A percentile compares a stretch with the other conserved stretches of the same genome.
These are phyloP conservation scores for Epichloe glyceriae DNA, from an alignment of 2,329 filamentous ascomycete genomes.

Conservation along the genomic window DNA sequence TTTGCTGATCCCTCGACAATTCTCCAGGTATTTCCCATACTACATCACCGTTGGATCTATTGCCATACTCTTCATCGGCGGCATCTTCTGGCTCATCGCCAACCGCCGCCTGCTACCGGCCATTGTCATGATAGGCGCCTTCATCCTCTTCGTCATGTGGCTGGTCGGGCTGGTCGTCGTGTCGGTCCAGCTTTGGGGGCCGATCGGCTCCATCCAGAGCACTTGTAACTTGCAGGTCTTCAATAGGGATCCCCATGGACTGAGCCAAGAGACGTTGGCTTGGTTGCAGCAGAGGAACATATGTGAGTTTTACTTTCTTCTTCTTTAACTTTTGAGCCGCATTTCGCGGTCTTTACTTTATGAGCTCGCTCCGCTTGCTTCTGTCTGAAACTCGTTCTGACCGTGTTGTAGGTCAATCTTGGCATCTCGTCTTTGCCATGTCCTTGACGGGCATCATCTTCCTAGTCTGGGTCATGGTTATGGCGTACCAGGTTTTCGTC, in stretches of 20 bases:
- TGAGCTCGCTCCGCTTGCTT: not conserved
- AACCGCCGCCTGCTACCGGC: conserved; percentile 46
- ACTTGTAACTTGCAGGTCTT: conserved; percentile 49
- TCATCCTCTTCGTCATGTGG: conserved; percentile 56
- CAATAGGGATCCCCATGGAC: conserved; percentile 33
- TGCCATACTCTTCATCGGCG: conserved; percentile 51
- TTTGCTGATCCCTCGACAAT: too few species aligned
- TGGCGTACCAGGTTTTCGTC: conserved; percentile 52
- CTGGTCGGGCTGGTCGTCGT: conserved; percentile 51
- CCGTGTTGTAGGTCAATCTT: conserved; percentile 36
- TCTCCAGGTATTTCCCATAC: conserved; percentile 52
- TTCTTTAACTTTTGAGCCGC: not conserved
- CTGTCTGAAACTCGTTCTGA: conserved; percentile 8
- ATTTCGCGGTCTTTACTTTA: not conserved
- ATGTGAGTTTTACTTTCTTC: conserved; percentile 31
- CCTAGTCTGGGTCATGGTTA: conserved; percentile 55
- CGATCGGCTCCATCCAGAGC: conserved; percentile 41
- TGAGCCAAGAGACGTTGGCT: conserved; percentile 42
- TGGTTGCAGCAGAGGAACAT: conserved; percentile 52
- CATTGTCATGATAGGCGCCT: conserved; percentile 50
- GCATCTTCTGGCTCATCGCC: conserved; percentile 50
- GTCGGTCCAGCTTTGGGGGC: conserved; percentile 51
- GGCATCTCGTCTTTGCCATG: conserved; percentile 53
- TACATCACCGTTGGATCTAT: conserved; percentile 46
- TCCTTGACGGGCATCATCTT: conserved; percentile 46